These are phyloP conservation scores for Volvariella surrecta DNA, from an alignment of 1,284 basidiomycete genomes.

Conservation along the genomic window DNA sequence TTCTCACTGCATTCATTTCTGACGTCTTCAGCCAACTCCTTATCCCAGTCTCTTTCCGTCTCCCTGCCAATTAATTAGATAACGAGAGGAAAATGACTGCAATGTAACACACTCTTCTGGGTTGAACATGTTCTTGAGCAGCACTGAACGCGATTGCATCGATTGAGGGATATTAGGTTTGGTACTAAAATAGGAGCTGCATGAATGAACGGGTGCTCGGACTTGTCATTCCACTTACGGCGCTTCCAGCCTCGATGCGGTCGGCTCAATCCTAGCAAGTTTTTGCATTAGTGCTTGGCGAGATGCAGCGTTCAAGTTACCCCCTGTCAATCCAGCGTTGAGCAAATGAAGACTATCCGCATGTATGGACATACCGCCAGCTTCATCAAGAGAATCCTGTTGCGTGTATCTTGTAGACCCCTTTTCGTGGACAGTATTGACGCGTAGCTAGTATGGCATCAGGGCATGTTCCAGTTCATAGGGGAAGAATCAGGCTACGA, in stretches of 20 bases:
- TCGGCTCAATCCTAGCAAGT: conserved; percentile 85
- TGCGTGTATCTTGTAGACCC: conserved; percentile 66
- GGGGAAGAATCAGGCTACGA: conserved; percentile 24
- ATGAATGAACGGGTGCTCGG: conserved; percentile 2
- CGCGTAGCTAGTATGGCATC: conserved; percentile 56
- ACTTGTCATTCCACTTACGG: conserved; percentile 35
- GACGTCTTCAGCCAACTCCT: conserved; percentile 92
- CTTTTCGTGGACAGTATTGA: conserved; percentile 89
- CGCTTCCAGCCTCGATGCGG: conserved; percentile 42
- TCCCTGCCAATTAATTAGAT: conserved; percentile 50
- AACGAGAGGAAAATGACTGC: conserved; percentile 1
- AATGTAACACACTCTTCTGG: conserved; percentile 74
- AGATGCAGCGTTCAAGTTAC: conserved; percentile 91
- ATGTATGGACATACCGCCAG: conserved; percentile 49
- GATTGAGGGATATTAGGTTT: conserved; percentile 67
- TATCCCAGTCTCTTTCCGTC: conserved; percentile 94
- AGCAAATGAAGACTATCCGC: neutral
- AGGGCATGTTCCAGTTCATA: neutral
- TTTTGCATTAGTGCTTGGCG: conserved; percentile 99
- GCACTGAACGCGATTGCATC: conserved; percentile 77
- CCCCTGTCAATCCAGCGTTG: conserved; percentile 37
- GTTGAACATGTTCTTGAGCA: conserved; percentile 95
- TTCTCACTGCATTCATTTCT: conserved; percentile 89
- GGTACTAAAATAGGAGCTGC: conserved; percentile 28
- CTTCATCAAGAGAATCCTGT: conserved; percentile 76